Conservation (phyloP, 129 eudicot species). For the Flaveria sonorensis region DNA sequence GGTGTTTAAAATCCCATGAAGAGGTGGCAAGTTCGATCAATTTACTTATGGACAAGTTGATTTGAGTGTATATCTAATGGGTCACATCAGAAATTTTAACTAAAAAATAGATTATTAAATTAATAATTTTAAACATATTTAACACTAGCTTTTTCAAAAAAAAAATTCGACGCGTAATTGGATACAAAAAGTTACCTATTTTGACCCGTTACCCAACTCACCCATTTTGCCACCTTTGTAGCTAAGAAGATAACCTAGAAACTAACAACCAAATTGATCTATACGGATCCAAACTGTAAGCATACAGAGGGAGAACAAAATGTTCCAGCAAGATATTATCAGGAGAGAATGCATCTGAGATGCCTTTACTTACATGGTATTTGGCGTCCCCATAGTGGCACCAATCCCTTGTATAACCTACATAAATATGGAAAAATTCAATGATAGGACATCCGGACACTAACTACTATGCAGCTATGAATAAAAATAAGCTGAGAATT, state of each 20-base stretch:
- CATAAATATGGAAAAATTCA: slow-evolving; percentile 18
- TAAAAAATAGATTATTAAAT: not conserved
- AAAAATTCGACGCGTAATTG: not conserved
- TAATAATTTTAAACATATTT: not conserved
- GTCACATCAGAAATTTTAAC: not conserved
- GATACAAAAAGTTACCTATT: not conserved
- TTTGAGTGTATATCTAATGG: not conserved
- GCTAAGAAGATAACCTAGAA: not conserved
- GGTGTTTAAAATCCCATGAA: not conserved
- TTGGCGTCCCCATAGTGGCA: slow-evolving; percentile 93
- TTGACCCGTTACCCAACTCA: slow-evolving; percentile 8
- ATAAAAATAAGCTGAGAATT: not conserved
- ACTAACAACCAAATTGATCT: not conserved
- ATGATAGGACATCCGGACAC: not conserved
- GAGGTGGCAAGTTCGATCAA: slow-evolving; percentile 2
- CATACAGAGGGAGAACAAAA: not conserved
- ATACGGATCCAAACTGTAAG: not conserved
- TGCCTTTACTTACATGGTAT: slow-evolving; percentile 68
- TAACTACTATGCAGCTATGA: slow-evolving; percentile 1
- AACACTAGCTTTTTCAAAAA: not conserved
- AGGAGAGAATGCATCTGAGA: not conserved
- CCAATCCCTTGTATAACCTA: slow-evolving; percentile 85
- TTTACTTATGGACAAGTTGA: not conserved
- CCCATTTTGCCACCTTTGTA: not conserved
- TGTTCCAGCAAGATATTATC: not conserved